Percentiles rank a stretch among this genome's conserved stretches.
These are phyloP conservation scores for Apiospora hydei DNA, from an alignment of 2,329 filamentous ascomycete species.

Conservation along the genomic window DNA sequence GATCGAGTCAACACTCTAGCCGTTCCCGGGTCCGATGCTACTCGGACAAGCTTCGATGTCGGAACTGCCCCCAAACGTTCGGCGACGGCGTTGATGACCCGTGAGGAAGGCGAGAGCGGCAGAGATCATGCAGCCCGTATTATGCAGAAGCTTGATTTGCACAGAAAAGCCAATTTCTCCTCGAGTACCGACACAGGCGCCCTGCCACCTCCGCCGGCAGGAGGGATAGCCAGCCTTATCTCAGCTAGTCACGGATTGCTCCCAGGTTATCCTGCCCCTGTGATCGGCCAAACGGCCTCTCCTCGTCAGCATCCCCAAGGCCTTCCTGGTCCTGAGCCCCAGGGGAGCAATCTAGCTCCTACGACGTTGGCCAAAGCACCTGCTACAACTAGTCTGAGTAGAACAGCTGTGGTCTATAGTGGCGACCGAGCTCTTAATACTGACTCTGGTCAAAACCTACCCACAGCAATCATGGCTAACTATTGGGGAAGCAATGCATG, in stretches of 20 bases:
- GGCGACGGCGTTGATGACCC: conserved; percentile 58
- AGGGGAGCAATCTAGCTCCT: conserved; percentile 75
- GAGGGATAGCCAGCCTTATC: conserved; percentile 84
- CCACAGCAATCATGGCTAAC: conserved; percentile 88
- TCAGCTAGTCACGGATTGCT: conserved; percentile 83
- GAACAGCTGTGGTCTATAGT: conserved; percentile 81
- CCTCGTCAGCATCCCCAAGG: conserved; percentile 43
- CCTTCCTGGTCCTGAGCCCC: conserved; percentile 52
- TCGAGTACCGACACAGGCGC: conserved; percentile 49
- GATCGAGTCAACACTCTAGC: conserved; percentile 73
- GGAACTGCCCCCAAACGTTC: conserved; percentile 58
- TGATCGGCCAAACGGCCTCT: conserved; percentile 38
- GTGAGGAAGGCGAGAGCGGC: conserved; percentile 76
- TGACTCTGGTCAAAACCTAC: conserved; percentile 74
- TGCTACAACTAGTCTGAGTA: conserved; percentile 84
- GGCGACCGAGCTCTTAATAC: conserved; percentile 75
- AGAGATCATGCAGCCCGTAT: conserved; percentile 86
- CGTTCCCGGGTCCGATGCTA: conserved; percentile 66
- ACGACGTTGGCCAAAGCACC: conserved; percentile 84
- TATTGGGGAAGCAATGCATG: conserved; percentile 91
- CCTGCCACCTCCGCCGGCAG: conserved; percentile 50
- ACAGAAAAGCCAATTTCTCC: conserved; percentile 76
- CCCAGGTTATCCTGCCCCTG: conserved; percentile 60
- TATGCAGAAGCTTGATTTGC: conserved; percentile 90
- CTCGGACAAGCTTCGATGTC: conserved; percentile 78